Conservation (phyloP, 768 basidiomycete species). For the Russula compacta region DNA sequence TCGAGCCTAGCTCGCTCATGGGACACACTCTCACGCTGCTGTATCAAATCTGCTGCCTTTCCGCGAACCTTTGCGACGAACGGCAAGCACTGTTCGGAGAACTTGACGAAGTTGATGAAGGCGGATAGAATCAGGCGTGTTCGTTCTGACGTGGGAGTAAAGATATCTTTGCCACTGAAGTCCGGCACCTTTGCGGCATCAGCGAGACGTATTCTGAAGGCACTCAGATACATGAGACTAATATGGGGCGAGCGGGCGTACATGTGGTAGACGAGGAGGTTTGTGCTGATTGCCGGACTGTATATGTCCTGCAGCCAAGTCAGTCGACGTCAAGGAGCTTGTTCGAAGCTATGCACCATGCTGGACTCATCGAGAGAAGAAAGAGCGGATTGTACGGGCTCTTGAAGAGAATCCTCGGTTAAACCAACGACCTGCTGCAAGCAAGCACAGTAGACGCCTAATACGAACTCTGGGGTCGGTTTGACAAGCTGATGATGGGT, state of each 20-base stretch:
- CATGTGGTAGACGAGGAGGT: slow-evolving; percentile 65
- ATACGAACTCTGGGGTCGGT: slow-evolving; percentile 64
- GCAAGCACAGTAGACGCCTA: slow-evolving; percentile 59
- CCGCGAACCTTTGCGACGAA: slow-evolving; percentile 57
- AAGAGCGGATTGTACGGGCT: slow-evolving; percentile 49
- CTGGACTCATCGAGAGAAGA: slow-evolving; percentile 39
- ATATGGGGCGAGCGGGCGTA: slow-evolving; percentile 25
- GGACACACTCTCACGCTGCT: slow-evolving; percentile 52
- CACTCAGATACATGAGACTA: not conserved
- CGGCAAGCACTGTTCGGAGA: slow-evolving; percentile 62
- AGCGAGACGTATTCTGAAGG: slow-evolving; percentile 55
- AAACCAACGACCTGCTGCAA: slow-evolving; percentile 64
- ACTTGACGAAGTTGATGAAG: slow-evolving; percentile 91
- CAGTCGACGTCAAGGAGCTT: not conserved
- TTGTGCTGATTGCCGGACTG: slow-evolving; percentile 45
- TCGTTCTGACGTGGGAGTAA: slow-evolving; percentile 62
- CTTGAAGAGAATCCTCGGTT: slow-evolving; percentile 46
- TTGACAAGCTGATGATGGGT: slow-evolving; percentile 57
- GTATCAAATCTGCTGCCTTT: slow-evolving; percentile 43
- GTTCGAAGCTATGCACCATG: slow-evolving; percentile 33
- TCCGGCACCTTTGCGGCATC: slow-evolving; percentile 64
- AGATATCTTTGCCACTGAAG: slow-evolving; percentile 69
- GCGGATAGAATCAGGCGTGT: slow-evolving; percentile 72
- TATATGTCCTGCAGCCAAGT: slow-evolving; percentile 51
- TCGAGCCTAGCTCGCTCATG: slow-evolving; percentile 42